Base-by-base conservation (phyloP, 108 stramenopile genomes). In the Skeletonema grethae region DNA sequence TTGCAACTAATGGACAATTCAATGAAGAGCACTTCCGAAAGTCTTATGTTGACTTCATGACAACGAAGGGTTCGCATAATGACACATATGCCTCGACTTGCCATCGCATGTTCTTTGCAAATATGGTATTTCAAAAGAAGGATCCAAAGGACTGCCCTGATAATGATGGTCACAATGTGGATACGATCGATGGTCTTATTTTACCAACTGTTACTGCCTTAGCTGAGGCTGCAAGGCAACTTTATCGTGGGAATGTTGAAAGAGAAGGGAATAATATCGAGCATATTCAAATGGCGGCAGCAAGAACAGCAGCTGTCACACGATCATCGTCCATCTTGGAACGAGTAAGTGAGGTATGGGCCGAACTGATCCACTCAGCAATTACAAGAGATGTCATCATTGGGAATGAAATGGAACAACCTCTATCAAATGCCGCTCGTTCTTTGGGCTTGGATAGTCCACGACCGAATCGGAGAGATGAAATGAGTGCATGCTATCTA, bases 101-200 rank as follows among this genome's bases (percentile, higher is more conserved):
- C 65, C 96, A 97, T 72, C 88, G 96, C 15, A 95, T 97, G 93
- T 97, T 95, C 86, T 95, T 97, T 72, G 87, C 91, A 10, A 97
- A 97, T 53, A 57, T 85, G 39, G 68, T 90, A 3, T 76, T 80
- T 61, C 65, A 77, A 10, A 60, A 86, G 57, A 63, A 76, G 13
- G 66, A 77, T 60, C 88, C 85, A 8, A 66, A 79, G 48, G 76
- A 95, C 56, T 97, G 96, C 64, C 91, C 96, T 32, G 96, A 93
- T 69, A 94, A 97, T 57, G 96, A 97, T 70, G 72, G 75, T 3
- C 96, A 97, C 79, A 97, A 97, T 67, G 92, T 95, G 31, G 96
- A 95, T 57, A 84, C 94, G 7, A 92, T 95, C 24, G 96, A 95
- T 62, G 94, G 88, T 0, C 61, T 96, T 11, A 78, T 96, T 9